These are phyloP conservation scores for Somion occarium DNA, from an alignment of 1,284 basidiomycete species.

Conservation along the genomic window DNA sequence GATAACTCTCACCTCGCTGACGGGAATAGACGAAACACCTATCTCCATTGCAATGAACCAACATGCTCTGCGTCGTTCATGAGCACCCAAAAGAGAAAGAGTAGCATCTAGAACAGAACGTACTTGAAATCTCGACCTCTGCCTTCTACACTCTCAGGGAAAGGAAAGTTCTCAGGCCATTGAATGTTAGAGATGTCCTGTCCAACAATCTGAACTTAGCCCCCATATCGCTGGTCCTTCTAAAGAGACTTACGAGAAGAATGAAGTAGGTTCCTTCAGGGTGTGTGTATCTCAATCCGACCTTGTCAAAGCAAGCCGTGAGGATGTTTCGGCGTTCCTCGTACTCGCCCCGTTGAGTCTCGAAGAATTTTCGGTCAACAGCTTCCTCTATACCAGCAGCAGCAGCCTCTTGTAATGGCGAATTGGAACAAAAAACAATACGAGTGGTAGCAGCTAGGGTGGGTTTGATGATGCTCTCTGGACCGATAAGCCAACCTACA, in stretches of 20 bases:
- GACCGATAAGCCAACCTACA: slow-evolving; percentile 94
- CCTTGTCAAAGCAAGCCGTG: slow-evolving; percentile 72
- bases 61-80: slow-evolving; percentile 66
- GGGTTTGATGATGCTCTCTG: slow-evolving; percentile 77
- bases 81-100: no score
- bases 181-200: slow-evolving; percentile 81
- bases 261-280: slow-evolving; percentile 92
- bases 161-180: slow-evolving; percentile 81
- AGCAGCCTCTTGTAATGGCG: slow-evolving; percentile 87
- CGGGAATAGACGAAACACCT: slow-evolving; percentile 89
- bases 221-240: background rate
- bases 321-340: slow-evolving; percentile 75
- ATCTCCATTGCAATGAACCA: slow-evolving; percentile 91
- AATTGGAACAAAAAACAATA: slow-evolving; percentile 94
- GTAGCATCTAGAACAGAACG: no score
- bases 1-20: slow-evolving; percentile 71
- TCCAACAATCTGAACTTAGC: slow-evolving; percentile 3
- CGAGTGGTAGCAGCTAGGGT: slow-evolving; percentile 89
- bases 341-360: slow-evolving; percentile 78
- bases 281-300: slow-evolving; percentile 84
- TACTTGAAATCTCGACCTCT: slow-evolving; percentile 87
- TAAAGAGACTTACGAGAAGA: slow-evolving; percentile 57
- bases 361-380: slow-evolving; percentile 72
- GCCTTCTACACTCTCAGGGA: slow-evolving; percentile 73
- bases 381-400: slow-evolving; percentile 85